Conservation (phyloP, 2,329 filamentous ascomycete genomes). For the Alternaria panax region DNA sequence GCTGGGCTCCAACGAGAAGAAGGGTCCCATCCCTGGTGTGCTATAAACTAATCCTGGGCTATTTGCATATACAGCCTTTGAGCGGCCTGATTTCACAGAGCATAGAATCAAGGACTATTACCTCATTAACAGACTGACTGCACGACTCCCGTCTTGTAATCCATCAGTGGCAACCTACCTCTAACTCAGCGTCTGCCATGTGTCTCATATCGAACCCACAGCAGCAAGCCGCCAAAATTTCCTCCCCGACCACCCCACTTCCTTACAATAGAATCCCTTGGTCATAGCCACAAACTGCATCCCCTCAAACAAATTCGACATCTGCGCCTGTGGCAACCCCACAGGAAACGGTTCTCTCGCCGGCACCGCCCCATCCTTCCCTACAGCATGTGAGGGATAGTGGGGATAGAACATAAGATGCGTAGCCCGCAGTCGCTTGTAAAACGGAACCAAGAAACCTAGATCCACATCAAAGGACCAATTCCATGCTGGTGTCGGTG, state of each 20-base stretch:
- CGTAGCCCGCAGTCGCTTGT: neutral
- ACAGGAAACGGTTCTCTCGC: neutral
- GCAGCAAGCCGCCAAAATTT: constrained; percentile 8
- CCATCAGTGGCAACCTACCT: no score
- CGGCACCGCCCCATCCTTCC: neutral
- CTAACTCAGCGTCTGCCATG: neutral
- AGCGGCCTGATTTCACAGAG: constrained; percentile 3
- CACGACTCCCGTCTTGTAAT: neutral
- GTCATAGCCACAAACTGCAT: neutral
- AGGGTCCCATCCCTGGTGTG: constrained; percentile 55
- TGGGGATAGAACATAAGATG: constrained; percentile 1
- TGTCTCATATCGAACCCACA: neutral
- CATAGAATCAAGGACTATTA: constrained; percentile 1
- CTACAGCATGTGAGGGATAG: neutral
- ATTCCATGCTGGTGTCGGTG: neutral
- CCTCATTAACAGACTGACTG: neutral
- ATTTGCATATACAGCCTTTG: constrained; percentile 9
- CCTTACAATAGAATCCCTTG: constrained; percentile 3
- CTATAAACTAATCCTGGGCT: constrained; percentile 10
- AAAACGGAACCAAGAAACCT: neutral
- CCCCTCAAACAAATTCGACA: neutral
- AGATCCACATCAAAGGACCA: neutral
- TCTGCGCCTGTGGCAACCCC: neutral
- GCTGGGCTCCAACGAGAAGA: constrained; percentile 56
- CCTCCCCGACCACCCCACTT: neutral